A percentile compares a stretch with the other conserved stretches of the same genome.
Evolutionary conservation across 2,329 filamentous ascomycete species (phyloP).

Genomic region (Colletotrichum caudatum): DNA sequence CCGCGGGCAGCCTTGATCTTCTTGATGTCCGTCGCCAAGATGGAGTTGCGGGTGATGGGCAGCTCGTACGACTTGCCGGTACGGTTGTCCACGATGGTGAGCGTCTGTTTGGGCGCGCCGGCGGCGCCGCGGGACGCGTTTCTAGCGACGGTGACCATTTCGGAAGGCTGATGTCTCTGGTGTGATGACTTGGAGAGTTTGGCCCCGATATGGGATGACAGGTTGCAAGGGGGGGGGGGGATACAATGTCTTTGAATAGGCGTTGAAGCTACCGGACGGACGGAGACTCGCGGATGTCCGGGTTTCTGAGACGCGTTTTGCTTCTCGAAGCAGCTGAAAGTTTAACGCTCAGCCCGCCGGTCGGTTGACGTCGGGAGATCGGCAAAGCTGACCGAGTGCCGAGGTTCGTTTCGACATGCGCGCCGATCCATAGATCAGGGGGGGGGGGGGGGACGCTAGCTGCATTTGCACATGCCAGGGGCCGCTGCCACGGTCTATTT

Average conservation of each 20-base stretch:
- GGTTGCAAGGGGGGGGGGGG: neutral
- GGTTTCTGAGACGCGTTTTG: conserved; percentile 10
- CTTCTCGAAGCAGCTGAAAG: conserved; percentile 30
- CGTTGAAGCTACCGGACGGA: conserved; percentile 12
- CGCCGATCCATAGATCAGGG: conserved; percentile 15
- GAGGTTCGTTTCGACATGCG: conserved; percentile 26
- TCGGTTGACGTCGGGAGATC: conserved; percentile 40
- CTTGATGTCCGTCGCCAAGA: conserved; percentile 64
- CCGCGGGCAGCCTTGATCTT: conserved; percentile 57
- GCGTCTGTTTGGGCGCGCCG: conserved; percentile 46
- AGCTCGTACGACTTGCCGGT: conserved; percentile 62
- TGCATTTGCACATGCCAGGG: conserved; percentile 37
- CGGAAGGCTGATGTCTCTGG: neutral
- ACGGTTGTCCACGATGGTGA: conserved; percentile 63
- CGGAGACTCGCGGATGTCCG: conserved; percentile 21
- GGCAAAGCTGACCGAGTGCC: conserved; percentile 38
- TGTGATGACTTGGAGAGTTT: neutral
- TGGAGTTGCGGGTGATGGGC: conserved; percentile 62
- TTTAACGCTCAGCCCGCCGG: conserved; percentile 15
- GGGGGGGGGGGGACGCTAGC: conserved; percentile 10
- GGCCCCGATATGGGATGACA: conserved; percentile 16
- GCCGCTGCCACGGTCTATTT: neutral
- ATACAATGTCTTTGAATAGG: conserved; percentile 31
- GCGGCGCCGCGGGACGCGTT: conserved; percentile 38
- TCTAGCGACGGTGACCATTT: conserved; percentile 34